Conservation (phyloP, 177 flowering plant species). For the Tripterygium wilfordii region DNA sequence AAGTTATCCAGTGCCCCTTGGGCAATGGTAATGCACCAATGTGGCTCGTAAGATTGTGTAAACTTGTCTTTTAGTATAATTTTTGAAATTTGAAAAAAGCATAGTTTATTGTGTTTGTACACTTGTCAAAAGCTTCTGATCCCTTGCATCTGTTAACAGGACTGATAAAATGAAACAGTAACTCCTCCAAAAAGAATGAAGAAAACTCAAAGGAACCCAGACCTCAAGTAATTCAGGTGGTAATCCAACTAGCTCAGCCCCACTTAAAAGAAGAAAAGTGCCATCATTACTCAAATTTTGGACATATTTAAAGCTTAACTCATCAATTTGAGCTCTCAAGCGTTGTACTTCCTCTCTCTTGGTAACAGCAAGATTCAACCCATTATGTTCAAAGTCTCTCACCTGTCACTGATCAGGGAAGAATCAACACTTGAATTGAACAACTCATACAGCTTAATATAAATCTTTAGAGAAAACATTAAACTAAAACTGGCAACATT, state of each 20-base stretch:
- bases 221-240: slow-evolving; percentile 84
- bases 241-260: slow-evolving; percentile 73
- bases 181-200: background rate
- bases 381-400: slow-evolving; percentile 86
- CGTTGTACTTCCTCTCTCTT: slow-evolving; percentile 80
- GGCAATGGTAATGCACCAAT: too few relatives aligned
- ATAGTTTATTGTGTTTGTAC: too few relatives aligned
- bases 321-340: slow-evolving; percentile 62
- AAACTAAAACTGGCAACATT: too few relatives aligned
- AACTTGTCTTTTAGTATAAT: too few relatives aligned
- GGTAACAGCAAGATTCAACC: slow-evolving; percentile 67
- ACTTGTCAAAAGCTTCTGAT: too few relatives aligned
- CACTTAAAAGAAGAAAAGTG: slow-evolving; percentile 53
- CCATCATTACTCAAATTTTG: slow-evolving; percentile 65
- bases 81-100: too few relatives aligned
- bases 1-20: too few relatives aligned
- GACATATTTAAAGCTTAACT: slow-evolving; percentile 65
- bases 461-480: too few relatives aligned
- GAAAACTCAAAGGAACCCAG: background rate
- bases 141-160: too few relatives aligned
- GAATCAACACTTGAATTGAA: slow-evolving; percentile 25
- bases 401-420: slow-evolving; percentile 71
- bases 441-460: background rate
- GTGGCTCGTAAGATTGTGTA: too few relatives aligned
- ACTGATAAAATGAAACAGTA: too few relatives aligned